Evolutionary conservation across 805 yeast genomes (phyloP), one percentile per base, ranked within the genome.

Genomic region (Sugiyamaella americana): DNA sequence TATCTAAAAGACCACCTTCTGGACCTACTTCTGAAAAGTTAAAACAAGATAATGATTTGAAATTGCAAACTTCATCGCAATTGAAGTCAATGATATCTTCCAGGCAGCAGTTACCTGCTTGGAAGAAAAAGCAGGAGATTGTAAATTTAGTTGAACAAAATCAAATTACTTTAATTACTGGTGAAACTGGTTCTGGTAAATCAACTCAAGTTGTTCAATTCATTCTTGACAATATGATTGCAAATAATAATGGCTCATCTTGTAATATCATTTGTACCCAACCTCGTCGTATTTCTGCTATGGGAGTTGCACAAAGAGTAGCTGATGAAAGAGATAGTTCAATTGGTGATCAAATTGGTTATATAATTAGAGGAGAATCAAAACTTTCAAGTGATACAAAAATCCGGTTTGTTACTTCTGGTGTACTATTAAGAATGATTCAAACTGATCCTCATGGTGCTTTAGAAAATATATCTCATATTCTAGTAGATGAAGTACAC

Each of bases 101-200:
- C 8, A 74, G 98, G 55, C 53, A 73, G 6, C 62, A 64, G 5
- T 66, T 91, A 26, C 98, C 98, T 0, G 98, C 98, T 0, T 91
- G 95, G 95, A 62, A 68, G 11, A 84, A 81, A 59, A 73, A 70
- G 44, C 64, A 73, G 0, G 71, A 75, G 4, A 70, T 91, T 35
- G 72, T 85, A 1, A 56, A 74, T 0, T 66, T 79, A 3, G 78
- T 91, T 3, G 69, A 72, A 23, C 50, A 69, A 0, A 76, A 84
- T 58, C 78, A 78, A 51, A 84, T 87, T 3, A 79, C 85, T 5
- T 66, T 91, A 29, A 75, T 91, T 32, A 91, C 98, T 1, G 98
- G 98, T 62, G 98, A 93, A 62, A 91, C 98, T 0, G 98, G 98
- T 56, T 89, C 97, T 1, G 98, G 98, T 55, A 91, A 91, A 60